Percentiles rank a stretch among this genome's conserved stretches.
Evolutionary conservation across 2,329 filamentous ascomycete species (phyloP).

Genomic region (Ophiostoma triangulosporum): DNA sequence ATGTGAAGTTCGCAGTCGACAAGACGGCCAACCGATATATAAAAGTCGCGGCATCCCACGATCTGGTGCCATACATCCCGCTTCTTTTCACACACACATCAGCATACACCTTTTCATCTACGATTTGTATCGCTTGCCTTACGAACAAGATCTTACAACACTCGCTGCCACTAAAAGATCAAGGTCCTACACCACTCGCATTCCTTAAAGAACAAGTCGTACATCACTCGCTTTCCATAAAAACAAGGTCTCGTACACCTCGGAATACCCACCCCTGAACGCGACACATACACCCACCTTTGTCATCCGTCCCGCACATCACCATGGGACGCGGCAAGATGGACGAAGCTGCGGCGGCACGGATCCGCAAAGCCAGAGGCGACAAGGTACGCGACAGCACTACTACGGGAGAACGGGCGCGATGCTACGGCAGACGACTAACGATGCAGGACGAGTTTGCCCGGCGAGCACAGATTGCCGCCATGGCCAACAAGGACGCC

Average conservation of each 20-base stretch:
- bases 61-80: not conserved
- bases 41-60: not conserved
- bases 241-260: too few species aligned
- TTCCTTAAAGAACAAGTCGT: too few species aligned
- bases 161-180: too few species aligned
- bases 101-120: not conserved
- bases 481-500: slow-evolving; percentile 20
- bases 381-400: slow-evolving; percentile 20
- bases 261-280: too few species aligned
- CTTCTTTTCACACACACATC: not conserved
- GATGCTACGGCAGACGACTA: not conserved
- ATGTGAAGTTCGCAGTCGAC: not conserved
- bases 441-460: slow-evolving; percentile 23
- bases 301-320: not conserved
- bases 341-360: slow-evolving; percentile 28
- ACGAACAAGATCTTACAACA: too few species aligned
- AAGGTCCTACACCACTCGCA: too few species aligned
- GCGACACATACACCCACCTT: not conserved
- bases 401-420: not conserved
- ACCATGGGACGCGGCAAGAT: slow-evolving; percentile 28
- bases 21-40: not conserved
- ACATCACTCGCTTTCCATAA: too few species aligned
- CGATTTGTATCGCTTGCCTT: too few species aligned
- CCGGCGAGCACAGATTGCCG: slow-evolving; percentile 23
- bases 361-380: slow-evolving; percentile 29